Evolutionary conservation across 306 rosid species (phyloP).

Genomic region (Medicago arabica): DNA sequence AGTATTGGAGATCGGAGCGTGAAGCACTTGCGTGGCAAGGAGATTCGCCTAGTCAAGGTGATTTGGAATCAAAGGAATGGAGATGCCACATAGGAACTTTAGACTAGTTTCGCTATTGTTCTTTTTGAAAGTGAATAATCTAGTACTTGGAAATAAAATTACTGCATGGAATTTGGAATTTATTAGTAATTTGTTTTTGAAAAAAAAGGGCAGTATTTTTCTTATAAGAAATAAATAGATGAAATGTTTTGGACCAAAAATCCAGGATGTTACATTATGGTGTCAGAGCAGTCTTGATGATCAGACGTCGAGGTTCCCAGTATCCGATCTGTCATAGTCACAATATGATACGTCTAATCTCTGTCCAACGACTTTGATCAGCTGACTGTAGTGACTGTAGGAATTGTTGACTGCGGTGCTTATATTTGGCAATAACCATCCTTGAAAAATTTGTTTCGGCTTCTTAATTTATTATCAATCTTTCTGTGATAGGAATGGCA

Average conservation of each 20-base stretch:
- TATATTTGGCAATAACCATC: conserved; percentile 1
- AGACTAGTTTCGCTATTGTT: no score
- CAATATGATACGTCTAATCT: neutral
- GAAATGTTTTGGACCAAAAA: no score
- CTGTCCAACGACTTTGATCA: neutral
- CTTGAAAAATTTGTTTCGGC: neutral
- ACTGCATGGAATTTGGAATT: no score
- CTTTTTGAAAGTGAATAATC: no score
- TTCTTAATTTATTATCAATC: conserved; percentile 15
- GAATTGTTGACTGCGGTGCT: neutral
- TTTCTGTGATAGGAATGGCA: conserved; percentile 51
- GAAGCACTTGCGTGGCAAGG: neutral
- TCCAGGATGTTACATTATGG: no score
- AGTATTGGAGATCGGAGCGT: neutral
- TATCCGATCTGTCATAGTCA: neutral
- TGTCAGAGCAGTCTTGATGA: neutral
- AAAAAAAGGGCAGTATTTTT: no score
- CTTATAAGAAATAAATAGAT: no score
- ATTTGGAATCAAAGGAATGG: neutral
- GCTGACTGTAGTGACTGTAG: neutral
- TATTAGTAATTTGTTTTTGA: no score
- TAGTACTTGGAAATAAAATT: no score
- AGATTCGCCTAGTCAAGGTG: neutral
- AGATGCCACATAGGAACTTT: neutral
- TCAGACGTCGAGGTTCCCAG: neutral